phyloP scores from a whole-genome alignment of 139 green algal genomes.

The Mychonastes homosphaera region DNA sequence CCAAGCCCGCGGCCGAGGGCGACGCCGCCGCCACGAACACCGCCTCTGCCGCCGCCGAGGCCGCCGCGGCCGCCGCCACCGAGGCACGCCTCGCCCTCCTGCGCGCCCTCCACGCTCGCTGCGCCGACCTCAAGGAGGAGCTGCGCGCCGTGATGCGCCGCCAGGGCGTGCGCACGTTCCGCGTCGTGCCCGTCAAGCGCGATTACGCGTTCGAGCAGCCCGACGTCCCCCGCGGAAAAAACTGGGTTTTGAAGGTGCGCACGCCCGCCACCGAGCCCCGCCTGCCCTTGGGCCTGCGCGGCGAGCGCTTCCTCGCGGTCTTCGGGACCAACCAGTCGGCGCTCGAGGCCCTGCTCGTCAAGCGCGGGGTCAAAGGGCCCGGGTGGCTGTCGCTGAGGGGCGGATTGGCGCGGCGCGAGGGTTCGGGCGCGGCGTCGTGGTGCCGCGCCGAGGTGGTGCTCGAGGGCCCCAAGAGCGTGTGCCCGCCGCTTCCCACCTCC shows the following conservation, averaged over 20 bases:
- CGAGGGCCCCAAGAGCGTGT: slow-evolving; percentile 46
- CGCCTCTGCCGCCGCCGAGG: slow-evolving; percentile 32
- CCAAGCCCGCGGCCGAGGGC: neutral
- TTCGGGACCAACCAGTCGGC: slow-evolving; percentile 58
- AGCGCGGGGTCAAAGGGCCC: slow-evolving; percentile 85
- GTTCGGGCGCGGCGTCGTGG: slow-evolving; percentile 52
- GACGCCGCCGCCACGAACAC: neutral
- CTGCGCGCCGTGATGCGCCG: slow-evolving; percentile 49
- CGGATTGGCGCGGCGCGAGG: neutral
- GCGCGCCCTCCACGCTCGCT: slow-evolving; percentile 26
- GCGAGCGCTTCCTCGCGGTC: slow-evolving; percentile 35
- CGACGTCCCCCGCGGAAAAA: slow-evolving; percentile 55
- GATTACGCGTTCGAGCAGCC: slow-evolving; percentile 87
- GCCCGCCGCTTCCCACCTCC: slow-evolving; percentile 4
- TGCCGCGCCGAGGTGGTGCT: slow-evolving; percentile 84
- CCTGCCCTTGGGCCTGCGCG: slow-evolving; percentile 52
- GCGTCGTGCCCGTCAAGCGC: slow-evolving; percentile 77
- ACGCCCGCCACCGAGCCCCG: slow-evolving; percentile 46
- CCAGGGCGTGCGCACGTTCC: slow-evolving; percentile 49
- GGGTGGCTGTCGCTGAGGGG: slow-evolving; percentile 63
- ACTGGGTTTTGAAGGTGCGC: slow-evolving; percentile 89
- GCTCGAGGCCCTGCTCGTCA: slow-evolving; percentile 85
- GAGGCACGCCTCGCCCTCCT: neutral
- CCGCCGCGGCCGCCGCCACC: slow-evolving; percentile 22
- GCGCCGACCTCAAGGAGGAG: slow-evolving; percentile 63